Conservation (phyloP, 345 rosid genomes). For the Ricinus communis region DNA sequence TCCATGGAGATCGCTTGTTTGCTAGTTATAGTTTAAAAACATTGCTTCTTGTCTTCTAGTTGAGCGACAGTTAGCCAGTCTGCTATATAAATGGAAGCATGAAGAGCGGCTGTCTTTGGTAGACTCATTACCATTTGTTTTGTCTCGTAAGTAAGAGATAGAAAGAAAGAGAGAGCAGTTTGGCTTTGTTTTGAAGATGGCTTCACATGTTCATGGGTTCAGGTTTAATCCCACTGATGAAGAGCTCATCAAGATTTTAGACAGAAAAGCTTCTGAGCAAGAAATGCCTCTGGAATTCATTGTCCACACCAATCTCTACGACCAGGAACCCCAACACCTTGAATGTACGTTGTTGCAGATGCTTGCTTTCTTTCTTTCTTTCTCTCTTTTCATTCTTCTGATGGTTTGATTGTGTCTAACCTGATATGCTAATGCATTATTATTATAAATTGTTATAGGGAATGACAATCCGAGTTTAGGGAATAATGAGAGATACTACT, state of each 20-base stretch:
- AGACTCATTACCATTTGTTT: no score
- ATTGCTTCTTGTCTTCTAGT: no score
- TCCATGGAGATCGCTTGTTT: no score
- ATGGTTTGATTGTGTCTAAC: no score
- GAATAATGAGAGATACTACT: constrained; percentile 24
- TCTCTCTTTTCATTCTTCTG: background rate
- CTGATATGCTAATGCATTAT: no score
- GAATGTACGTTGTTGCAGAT: constrained; percentile 2
- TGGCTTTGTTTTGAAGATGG: no score
- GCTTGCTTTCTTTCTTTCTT: background rate
- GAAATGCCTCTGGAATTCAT: constrained; percentile 23
- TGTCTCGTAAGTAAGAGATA: background rate
- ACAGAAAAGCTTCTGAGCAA: constrained; percentile 16
- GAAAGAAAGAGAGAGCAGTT: no score
- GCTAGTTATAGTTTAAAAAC: no score
- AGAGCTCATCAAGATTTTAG: constrained; percentile 23
- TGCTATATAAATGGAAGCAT: background rate
- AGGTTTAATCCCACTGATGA: constrained; percentile 34
- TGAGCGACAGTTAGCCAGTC: background rate
- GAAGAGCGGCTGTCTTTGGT: background rate
- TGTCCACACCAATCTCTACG: constrained; percentile 15
- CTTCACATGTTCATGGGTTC: constrained; percentile 30
- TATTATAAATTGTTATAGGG: constrained; percentile 8
- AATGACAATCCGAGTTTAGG: background rate
- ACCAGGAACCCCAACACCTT: constrained; percentile 24